Conservation (phyloP, 2,329 filamentous ascomycete species). For the Verticillium klebahnii region DNA sequence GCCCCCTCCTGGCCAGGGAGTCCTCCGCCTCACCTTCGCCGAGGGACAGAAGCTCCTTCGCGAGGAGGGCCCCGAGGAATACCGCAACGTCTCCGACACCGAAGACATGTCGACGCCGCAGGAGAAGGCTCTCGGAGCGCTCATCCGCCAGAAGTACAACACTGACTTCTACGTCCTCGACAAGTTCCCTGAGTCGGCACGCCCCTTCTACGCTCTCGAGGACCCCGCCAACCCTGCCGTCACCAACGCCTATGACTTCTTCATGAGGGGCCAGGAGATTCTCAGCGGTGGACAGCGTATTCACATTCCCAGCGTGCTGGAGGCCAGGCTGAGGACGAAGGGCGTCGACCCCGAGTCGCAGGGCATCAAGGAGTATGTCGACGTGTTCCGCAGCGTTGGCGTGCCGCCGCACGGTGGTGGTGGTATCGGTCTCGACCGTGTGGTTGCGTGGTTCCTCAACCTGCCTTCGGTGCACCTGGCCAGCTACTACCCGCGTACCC, state of each 20-base stretch:
- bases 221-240: slow-evolving; percentile 62
- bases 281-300: slow-evolving; percentile 75
- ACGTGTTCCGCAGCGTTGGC: slow-evolving; percentile 74
- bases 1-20: slow-evolving; percentile 68
- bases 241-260: slow-evolving; percentile 73
- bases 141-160: slow-evolving; percentile 83
- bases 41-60: slow-evolving; percentile 75
- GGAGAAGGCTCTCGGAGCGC: slow-evolving; percentile 81
- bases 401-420: slow-evolving; percentile 88
- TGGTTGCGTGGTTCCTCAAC: slow-evolving; percentile 64
- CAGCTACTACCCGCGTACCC: slow-evolving; percentile 54
- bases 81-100: slow-evolving; percentile 63
- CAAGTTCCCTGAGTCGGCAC: slow-evolving; percentile 85
- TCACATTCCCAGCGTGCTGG: slow-evolving; percentile 70
- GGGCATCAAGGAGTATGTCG: slow-evolving; percentile 86
- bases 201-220: slow-evolving; percentile 90
- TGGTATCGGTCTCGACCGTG: slow-evolving; percentile 84
- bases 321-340: slow-evolving; percentile 70
- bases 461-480: slow-evolving; percentile 56
- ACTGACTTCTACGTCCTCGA: slow-evolving; percentile 97
- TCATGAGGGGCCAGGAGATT: slow-evolving; percentile 90
- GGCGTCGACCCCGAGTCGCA: slow-evolving; percentile 71
- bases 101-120: slow-evolving; percentile 79
- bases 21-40: slow-evolving; percentile 71
- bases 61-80: slow-evolving; percentile 66